Conservation (phyloP, 1,139 yeast genomes). For the Pichia kudriavzevii region DNA sequence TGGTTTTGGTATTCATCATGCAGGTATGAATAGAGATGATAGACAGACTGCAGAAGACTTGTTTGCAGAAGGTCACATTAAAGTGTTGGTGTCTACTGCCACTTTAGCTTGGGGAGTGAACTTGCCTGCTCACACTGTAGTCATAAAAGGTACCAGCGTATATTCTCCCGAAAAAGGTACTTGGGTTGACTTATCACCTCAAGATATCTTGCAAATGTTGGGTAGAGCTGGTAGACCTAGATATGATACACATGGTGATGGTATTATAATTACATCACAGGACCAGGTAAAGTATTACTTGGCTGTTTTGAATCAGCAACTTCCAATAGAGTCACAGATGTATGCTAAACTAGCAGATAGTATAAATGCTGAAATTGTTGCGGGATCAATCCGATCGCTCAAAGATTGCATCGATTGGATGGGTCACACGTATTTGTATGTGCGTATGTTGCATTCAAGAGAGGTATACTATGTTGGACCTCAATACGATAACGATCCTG, state of each 20-base stretch:
- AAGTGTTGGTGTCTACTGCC: constrained; percentile 85
- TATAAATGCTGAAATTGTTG: constrained; percentile 80
- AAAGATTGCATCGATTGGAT: constrained; percentile 72
- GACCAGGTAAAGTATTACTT: constrained; percentile 81
- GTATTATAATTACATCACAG: constrained; percentile 84
- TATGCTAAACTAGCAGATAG: constrained; percentile 64
- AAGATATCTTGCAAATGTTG: constrained; percentile 88
- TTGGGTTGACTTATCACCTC: constrained; percentile 88
- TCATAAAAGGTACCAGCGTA: constrained; percentile 90
- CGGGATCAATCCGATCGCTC: constrained; percentile 55
- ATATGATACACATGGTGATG: constrained; percentile 88
- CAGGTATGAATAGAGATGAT: constrained; percentile 73
- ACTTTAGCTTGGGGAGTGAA: constrained; percentile 99
- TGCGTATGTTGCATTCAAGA: constrained; percentile 74
- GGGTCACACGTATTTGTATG: constrained; percentile 68
- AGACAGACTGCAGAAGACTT: constrained; percentile 75
- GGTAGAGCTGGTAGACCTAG: constrained; percentile 98
- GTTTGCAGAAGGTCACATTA: constrained; percentile 80
- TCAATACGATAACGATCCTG: constrained; percentile 47
- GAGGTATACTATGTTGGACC: constrained; percentile 68
- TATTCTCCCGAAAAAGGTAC: constrained; percentile 85
- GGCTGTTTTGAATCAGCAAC: constrained; percentile 80
- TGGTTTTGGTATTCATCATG: constrained; percentile 93
- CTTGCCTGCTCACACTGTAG: constrained; percentile 92
- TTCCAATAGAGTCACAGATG: constrained; percentile 88